Base-by-base conservation (phyloP, 106 monocot species). In the Chionographis japonica region DNA sequence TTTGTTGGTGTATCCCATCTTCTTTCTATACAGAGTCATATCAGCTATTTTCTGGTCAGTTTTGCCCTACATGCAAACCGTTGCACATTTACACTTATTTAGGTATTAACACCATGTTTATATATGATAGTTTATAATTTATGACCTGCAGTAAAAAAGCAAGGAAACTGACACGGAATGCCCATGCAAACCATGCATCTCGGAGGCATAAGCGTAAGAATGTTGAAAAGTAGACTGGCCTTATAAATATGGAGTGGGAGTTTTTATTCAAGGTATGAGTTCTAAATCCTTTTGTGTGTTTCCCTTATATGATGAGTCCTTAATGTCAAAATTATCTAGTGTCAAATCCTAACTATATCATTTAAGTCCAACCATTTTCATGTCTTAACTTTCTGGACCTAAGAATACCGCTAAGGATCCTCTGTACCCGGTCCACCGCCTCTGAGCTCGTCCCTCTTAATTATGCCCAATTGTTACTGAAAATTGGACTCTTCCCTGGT, bases 201-300 rank as follows among this genome's bases (percentile, higher is more conserved):
- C 81, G 85, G 12, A 75, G 76, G 62, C 81, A 64, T 68, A 89
- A 85, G 66, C 74, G 85, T 2, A 73, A 85, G 74, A 78, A 81
- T 63, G 75, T 65, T 70, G 88, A 84, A 13, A 81, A 88, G 56
- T 84, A 88, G 68, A 63, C 10, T 52, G 10, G 3, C 37, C 46
- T 40, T 52, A 18, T 2, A 51, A 36, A 51, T 14, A 58, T 68
- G 37, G 4, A 54, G 54, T 3, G 6, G 12, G 41, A 62, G n/a
- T 72, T 39, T 20, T 16, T 61, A 52, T 50, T 19, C 60, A 52
- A 71, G 70, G 70, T 71, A 71, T 51, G 59, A 40, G 16, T 68
- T 19, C 39, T 27, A n/a, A 39, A 1, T 46, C 46, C 5, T 46
- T 46, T 27, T 27, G 27, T 27, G 27, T 27, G 27, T 27, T 27